A percentile compares a stretch with the other conserved stretches of the same genome.
Conservation (phyloP, 306 rosid genomes). For the Lotus japonicus region DNA sequence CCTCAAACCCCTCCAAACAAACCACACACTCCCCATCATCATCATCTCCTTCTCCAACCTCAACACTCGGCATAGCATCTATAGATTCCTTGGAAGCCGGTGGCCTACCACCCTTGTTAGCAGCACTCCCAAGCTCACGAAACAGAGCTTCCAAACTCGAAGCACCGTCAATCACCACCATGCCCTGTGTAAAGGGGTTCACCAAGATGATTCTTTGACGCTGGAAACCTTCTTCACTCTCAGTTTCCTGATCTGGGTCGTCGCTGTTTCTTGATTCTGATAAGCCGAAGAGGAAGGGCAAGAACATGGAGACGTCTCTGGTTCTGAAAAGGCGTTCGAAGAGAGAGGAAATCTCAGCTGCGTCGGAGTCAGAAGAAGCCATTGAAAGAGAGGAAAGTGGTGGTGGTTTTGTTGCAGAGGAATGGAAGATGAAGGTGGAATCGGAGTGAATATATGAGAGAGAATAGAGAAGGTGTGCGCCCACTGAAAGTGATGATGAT, state of each 20-base stretch:
- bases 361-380: constrained; percentile 57
- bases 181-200: constrained; percentile 48
- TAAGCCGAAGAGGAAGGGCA: constrained; percentile 58
- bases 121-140: constrained; percentile 9
- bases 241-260: constrained; percentile 20
- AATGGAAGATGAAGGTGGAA: fast-evolving
- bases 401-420: too few species aligned
- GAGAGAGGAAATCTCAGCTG: constrained; percentile 32
- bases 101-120: constrained; percentile 41
- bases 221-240: background rate
- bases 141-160: constrained; percentile 47
- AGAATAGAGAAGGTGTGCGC: background rate
- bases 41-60: constrained; percentile 22
- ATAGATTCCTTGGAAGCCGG: constrained; percentile 82
- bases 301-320: constrained; percentile 42
- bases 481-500: background rate
- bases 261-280: constrained; percentile 7
- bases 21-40: constrained; percentile 51
- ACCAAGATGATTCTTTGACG: constrained; percentile 49
- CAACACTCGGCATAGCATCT: constrained; percentile 43
- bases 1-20: constrained; percentile 65
- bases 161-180: constrained; percentile 55
- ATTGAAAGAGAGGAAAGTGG: constrained; percentile 30
- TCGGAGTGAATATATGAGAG: background rate
- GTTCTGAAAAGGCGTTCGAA: constrained; percentile 39